Base-by-base conservation (phyloP, 768 basidiomycete species). In the Plicaturopsis crispa region DNA sequence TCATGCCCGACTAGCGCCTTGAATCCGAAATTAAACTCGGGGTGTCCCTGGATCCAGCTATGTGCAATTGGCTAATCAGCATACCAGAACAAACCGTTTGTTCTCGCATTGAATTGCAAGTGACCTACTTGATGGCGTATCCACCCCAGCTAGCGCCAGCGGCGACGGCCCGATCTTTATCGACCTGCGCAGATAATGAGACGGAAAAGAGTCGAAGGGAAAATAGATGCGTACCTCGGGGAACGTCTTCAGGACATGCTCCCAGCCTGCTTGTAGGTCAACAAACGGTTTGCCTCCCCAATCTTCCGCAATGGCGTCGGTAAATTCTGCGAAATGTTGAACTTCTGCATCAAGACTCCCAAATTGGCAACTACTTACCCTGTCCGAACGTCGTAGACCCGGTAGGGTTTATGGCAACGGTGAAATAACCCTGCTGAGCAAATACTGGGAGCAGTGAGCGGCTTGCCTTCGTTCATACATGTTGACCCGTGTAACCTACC, bases 31-130 rank as follows among this genome's bases (percentile, higher is more conserved):
- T 73, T 80, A 45, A 70, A 88, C 49, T 94, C 90, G 7, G 87
- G 86, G 53, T 96, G 88, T 1, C 91, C 89, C 61, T 94, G 87
- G 38, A 96, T 92, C 89, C 89, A 96, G 57, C 91, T 94, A 33
- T 20, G 24, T 12, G 37, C 39, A 40, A 28, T 2, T 36, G 34
- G 21, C 44, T 13, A 44, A 39, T 36, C 24, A 21, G 26, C 31
- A 17, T 6, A 24, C 16, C 33, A 28, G 26, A n/a, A n/a, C n/a
- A n/a, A n/a, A n/a, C n/a, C n/a, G n/a, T n/a, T n/a, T n/a, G n/a
- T n/a, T n/a, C n/a, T n/a, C n/a, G n/a, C n/a, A n/a, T n/a, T n/a
- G n/a, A 31, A 30, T 12, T 17, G 17, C 20, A 19, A 20, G 22
- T 18, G 4, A 40, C 72, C 13, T 50, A 88, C 86, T 91, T 89